Conservation (phyloP, 1,284 basidiomycete genomes). For the Anthracocystis walkeri region DNA sequence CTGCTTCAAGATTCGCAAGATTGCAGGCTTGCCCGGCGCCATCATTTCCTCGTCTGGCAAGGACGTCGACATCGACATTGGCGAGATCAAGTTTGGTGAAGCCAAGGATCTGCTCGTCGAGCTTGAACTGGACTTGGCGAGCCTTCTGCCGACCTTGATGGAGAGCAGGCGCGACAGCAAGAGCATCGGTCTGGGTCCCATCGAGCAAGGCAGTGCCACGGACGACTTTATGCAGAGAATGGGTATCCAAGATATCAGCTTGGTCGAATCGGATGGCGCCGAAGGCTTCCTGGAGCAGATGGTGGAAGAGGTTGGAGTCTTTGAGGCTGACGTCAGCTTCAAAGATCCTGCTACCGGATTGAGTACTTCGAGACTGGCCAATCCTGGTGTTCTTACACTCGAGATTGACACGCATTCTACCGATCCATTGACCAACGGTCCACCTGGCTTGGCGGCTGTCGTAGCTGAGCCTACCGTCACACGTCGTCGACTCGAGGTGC, state of each 20-base stretch:
- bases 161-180: conserved; percentile 38
- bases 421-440: conserved; percentile 54
- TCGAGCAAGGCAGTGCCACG: conserved; percentile 61
- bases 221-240: conserved; percentile 66
- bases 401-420: conserved; percentile 59
- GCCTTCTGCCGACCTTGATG: conserved; percentile 42
- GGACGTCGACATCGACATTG: conserved; percentile 93
- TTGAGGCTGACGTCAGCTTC: conserved; percentile 62
- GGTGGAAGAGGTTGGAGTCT: conserved; percentile 63
- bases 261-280: conserved; percentile 45
- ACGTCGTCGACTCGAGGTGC: conserved; percentile 59
- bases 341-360: conserved; percentile 53
- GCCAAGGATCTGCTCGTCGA: conserved; percentile 63
- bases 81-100: conserved; percentile 73
- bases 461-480: conserved; percentile 62
- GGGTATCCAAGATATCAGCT: conserved; percentile 57
- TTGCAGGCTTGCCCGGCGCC: conserved; percentile 55
- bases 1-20: conserved; percentile 61
- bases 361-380: conserved; percentile 42
- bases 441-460: conserved; percentile 51
- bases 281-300: conserved; percentile 54
- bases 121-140: conserved; percentile 60
- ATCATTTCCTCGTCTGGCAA: conserved; percentile 86
- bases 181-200: conserved; percentile 35
- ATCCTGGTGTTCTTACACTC: conserved; percentile 57